Conservation (phyloP, 345 rosid species). For the Eucalyptus marginata region DNA sequence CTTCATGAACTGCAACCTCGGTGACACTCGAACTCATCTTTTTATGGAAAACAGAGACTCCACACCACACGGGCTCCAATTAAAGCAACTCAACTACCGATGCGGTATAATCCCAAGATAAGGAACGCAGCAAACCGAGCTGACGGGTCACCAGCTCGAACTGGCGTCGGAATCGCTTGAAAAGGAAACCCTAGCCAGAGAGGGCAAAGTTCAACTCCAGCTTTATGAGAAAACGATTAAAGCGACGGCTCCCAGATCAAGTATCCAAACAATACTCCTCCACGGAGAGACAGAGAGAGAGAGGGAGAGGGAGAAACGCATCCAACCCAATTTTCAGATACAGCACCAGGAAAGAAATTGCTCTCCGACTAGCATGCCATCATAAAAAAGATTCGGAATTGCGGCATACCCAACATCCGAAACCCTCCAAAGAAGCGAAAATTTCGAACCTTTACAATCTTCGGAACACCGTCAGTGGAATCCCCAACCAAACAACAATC, state of each 20-base stretch:
- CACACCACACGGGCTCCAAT: background rate
- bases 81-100: background rate
- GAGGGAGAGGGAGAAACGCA: background rate
- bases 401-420: background rate
- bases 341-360: background rate
- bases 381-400: background rate
- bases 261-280: background rate
- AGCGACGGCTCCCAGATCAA: background rate
- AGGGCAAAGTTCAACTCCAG: background rate
- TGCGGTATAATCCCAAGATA: background rate
- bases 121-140: background rate
- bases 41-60: constrained; percentile 3
- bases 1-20: constrained; percentile 32
- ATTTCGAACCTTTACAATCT: background rate
- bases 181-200: background rate
- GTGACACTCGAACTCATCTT: constrained; percentile 69
- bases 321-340: background rate
- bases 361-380: background rate
- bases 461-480: background rate
- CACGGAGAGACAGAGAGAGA: background rate
- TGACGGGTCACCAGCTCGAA: background rate
- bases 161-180: background rate
- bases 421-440: background rate
- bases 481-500: background rate
- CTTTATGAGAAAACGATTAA: background rate